A percentile compares a stretch with the other conserved stretches of the same genome.
These are phyloP conservation scores for Rosa lucieae DNA, from an alignment of 306 rosid genomes.

Conservation along the genomic window DNA sequence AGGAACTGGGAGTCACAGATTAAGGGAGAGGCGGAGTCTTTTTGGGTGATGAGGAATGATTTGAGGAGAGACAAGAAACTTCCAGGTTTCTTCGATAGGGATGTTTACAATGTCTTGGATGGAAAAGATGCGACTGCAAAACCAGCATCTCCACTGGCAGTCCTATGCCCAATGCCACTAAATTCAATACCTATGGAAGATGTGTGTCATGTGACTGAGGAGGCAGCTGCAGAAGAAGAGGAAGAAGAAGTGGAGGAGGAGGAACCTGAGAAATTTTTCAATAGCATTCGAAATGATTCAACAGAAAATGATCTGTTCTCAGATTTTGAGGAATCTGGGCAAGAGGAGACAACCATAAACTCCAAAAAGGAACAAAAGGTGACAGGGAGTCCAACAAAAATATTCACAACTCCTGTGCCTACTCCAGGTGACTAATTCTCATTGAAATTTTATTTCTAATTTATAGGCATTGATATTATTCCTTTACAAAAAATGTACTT, in stretches of 20 bases:
- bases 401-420: constrained; percentile 13
- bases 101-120: constrained; percentile 12
- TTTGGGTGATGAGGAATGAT: constrained; percentile 27
- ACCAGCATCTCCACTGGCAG: constrained; percentile 3
- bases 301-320: constrained; percentile 11
- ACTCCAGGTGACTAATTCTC: constrained; percentile 12
- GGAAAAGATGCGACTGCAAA: not conserved
- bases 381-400: not conserved
- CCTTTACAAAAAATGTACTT: not conserved
- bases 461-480: not conserved
- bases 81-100: constrained; percentile 25
- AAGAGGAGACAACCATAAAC: not conserved
- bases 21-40: constrained; percentile 2
- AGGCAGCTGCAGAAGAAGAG: constrained; percentile 11
- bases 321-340: constrained; percentile 13
- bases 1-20: constrained; percentile 11
- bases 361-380: not conserved
- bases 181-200: not conserved
- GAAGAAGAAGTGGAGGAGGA: constrained; percentile 4
- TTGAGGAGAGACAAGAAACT: constrained; percentile 14
- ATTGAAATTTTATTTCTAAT: not conserved
- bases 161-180: not conserved
- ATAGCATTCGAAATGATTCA: not conserved
- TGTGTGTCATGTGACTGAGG: not conserved
- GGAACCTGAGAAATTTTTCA: not conserved